Base-by-base conservation (phyloP, 805 yeast genomes). In the Kuraishia capsulata region DNA sequence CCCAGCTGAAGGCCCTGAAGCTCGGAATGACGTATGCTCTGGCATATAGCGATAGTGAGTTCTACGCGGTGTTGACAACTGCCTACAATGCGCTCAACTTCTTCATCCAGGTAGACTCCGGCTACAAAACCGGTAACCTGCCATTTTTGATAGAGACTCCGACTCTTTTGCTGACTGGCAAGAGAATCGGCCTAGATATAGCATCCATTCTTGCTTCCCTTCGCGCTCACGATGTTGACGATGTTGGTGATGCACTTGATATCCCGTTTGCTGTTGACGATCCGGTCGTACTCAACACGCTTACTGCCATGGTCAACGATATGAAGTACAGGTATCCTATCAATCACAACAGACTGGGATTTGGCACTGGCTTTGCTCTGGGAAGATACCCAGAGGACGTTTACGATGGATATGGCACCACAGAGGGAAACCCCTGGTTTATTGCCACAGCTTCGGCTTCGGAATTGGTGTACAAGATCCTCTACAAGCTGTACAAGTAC, bases 391-490 rank as follows among this genome's bases (percentile, higher is more conserved):
- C 97, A 1, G 97, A 89, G 52, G 97, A 89, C 59, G 56, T 81
- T 8, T 89, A 89, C 57, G 81, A 89, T 55, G 96, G 96, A 0
- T 61, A 65, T 42, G 78, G 76, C 0, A 64, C 71, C 0, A 67
- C 80, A 24, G 86, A 80, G 49, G 97, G 96, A 3, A 88, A 89
- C 51, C 97, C 97, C 4, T 89, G 97, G 97, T 87, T 88, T 53
- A 71, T 89, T 41, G 64, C 84, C 3, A 83, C 90, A 1, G 73
- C 82, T 1, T 65, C 82, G 3, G 86, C 85, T 2, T 64, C 85
- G 4, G 85, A 81, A 52, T 47, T 80, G 14, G 52, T 81, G 32
- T 81, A 71, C 56, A 75, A 72, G 50, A 53, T 73, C 42, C 64
- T 81, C 20, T 61, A 61, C 53, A 70, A 70, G 44, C 55, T 70